A percentile compares a stretch with the other conserved stretches of the same genome.
These are phyloP conservation scores for Talaromyces sp. DNA, from an alignment of 2,329 filamentous ascomycete genomes.

Conservation along the genomic window DNA sequence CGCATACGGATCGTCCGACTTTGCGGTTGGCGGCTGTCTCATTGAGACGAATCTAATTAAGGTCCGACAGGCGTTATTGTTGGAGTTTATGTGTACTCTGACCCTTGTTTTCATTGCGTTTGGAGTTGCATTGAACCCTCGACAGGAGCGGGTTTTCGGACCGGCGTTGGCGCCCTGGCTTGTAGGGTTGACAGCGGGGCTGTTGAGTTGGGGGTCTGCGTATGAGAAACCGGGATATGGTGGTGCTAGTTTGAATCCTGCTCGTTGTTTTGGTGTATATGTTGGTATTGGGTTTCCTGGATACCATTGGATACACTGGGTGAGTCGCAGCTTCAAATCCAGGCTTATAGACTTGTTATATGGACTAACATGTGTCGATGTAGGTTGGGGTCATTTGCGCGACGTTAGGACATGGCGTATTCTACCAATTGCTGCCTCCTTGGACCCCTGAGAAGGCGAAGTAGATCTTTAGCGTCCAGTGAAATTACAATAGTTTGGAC, in stretches of 20 bases:
- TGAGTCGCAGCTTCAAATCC: not conserved
- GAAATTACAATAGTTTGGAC: no score
- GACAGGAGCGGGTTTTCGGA: constrained; percentile 50
- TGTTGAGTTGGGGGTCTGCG: constrained; percentile 38
- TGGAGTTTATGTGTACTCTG: constrained; percentile 49
- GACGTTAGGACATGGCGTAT: not conserved
- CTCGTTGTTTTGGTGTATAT: constrained; percentile 46
- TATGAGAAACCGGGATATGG: constrained; percentile 42
- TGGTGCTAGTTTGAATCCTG: constrained; percentile 46
- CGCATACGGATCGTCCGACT: constrained; percentile 28
- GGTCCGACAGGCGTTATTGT: constrained; percentile 43
- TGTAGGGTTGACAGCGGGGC: constrained; percentile 43
- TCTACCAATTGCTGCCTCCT: constrained; percentile 7
- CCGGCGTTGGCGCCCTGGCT: constrained; percentile 50
- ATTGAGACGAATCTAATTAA: constrained; percentile 36
- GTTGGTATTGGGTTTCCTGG: constrained; percentile 37
- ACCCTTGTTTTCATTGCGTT: constrained; percentile 50
- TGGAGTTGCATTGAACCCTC: constrained; percentile 53
- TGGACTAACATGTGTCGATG: not conserved
- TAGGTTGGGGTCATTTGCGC: constrained; percentile 10
- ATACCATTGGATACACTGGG: constrained; percentile 41
- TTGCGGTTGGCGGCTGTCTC: constrained; percentile 39
- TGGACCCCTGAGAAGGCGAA: not conserved
- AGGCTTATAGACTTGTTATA: not conserved
- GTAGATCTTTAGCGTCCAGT: not conserved